Evolutionary conservation across 805 yeast species (phyloP), one percentile per base, ranked within the genome.

Genomic region (Tetrapisispora nanseiensis): DNA sequence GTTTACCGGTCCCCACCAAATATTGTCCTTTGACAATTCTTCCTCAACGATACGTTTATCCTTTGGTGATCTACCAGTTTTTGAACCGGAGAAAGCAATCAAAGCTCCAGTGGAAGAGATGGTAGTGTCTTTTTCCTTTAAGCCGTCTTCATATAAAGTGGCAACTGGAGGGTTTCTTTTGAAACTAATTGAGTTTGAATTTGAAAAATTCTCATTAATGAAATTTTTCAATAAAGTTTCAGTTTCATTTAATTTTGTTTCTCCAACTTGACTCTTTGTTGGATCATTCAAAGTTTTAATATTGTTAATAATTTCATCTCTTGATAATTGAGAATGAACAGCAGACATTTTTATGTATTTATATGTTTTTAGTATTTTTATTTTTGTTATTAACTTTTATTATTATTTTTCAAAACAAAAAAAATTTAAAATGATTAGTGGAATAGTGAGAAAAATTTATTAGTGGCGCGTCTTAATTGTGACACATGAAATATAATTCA

Each of bases 1-100:
- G 72, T 90, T 90, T 53, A 90, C 98, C 2, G 97, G 97, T 21
- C 98, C 98, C 98, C 98, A 90, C 98, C 98, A 90, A 55, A 90
- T 78, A 59, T 89, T 71, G 45, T 85, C 75, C 46, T 75, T 68
- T 31, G 96, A 86, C 40, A 92, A 74, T 55, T 77, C 82, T 71
- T 92, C 97, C 57, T 89, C 97, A 49, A 90, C 97, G 64, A 90
- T 86, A 71, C 98, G 84, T 68, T 90, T 90, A 70, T 90, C 98
- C 72, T 84, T 85, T 63, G 98, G 98, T 28, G 97, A 90, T 69
- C 98, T 82, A 59, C 98, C 98, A 42, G 97, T 90, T 71, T 90
- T 90, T 52, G 77, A 71, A 61, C 98, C 98, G 18, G 96, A 86
- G 69, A 78, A 89, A 37, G 98, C 97, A 67, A 90, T 82, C 52